These are phyloP conservation scores for Ogataea ganodermae DNA, from an alignment of 805 yeast genomes.

Conservation along the genomic window DNA sequence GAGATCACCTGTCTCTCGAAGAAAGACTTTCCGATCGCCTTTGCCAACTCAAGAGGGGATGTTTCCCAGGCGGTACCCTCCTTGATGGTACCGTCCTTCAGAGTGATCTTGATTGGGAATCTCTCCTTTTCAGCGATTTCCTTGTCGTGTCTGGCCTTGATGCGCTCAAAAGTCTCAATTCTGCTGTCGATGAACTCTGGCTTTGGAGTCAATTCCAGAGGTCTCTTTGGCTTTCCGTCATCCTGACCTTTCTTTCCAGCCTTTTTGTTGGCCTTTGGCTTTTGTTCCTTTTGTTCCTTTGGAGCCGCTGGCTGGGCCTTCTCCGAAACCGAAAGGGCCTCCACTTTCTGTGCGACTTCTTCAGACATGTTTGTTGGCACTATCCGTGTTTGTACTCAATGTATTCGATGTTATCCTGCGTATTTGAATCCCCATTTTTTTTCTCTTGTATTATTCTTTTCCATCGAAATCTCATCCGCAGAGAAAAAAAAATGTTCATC, in stretches of 20 bases:
- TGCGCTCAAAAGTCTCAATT: conserved; percentile 72
- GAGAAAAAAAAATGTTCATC: background rate
- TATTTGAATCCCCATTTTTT: background rate
- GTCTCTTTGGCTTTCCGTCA: conserved; percentile 40
- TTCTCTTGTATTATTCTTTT: no score
- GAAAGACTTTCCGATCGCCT: conserved; percentile 80
- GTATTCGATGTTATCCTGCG: background rate
- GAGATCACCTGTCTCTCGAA: conserved; percentile 88
- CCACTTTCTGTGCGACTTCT: conserved; percentile 51
- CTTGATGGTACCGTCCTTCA: conserved; percentile 82
- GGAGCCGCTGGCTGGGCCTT: conserved; percentile 14
- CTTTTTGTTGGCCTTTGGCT: conserved; percentile 31
- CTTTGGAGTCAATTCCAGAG: conserved; percentile 63
- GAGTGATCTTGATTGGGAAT: conserved; percentile 67
- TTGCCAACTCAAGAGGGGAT: conserved; percentile 83
- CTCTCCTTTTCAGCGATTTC: conserved; percentile 62
- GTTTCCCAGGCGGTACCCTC: conserved; percentile 88
- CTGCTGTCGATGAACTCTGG: conserved; percentile 86
- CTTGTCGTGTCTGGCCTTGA: conserved; percentile 76
- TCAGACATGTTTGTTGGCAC: conserved; percentile 34
- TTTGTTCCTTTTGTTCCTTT: conserved; percentile 7
- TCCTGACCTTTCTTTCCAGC: conserved; percentile 43
- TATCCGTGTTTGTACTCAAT: background rate
- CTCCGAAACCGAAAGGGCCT: conserved; percentile 27
- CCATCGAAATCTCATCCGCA: background rate